Evolutionary conservation across 2,329 filamentous ascomycete genomes (phyloP), one percentile per base, ranked within the genome.

Genomic region (Sarocladium kiliense): DNA sequence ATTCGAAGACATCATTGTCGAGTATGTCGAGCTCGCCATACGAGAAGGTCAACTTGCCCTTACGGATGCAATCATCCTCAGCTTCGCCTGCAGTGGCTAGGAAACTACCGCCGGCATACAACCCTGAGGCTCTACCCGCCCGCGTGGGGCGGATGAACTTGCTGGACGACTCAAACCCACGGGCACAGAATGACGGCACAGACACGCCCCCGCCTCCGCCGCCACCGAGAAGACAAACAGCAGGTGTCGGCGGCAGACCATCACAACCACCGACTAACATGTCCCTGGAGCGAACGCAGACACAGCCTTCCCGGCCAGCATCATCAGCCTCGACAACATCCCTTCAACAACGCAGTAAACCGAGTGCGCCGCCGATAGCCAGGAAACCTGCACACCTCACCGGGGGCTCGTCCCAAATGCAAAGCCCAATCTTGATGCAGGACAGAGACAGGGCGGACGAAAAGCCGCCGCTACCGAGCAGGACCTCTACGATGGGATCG

Each of bases 1-100:
- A 77, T 41, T 81, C 80, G 16, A 76, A 78, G 36, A 68, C 80
- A 27, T 80, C 79, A 1, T 74, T 79, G 0, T 81, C 78, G 2
- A 82, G 77, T 64, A 76, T 84, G 57, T 84, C 81, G 10, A 82
- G 76, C 54, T 84, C 79, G 19, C 80, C 79, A 1, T 84, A 81
- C 59, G 81, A 84, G 60, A 78, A 84, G 56, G 74, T 84, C 56
- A 77, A 75, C 57, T 70, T 79, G 53, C 79, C 80, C 2, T 68
- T 14, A 60, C 75, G 69, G 56, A 75, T 69, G 39, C 67, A 77
- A 16, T 72, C 74, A n/a, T 70, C 73, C 7, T 74, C 75, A 3
- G 72, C 72, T 12, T 74, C 76, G 14, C 39, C 39, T 14, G 39
- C 39, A 21, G 39, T 44, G 19, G 70, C 76, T 34, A 72, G 81